Conservation (phyloP, 768 basidiomycete species). For the Xerocomellus amylosporus region DNA sequence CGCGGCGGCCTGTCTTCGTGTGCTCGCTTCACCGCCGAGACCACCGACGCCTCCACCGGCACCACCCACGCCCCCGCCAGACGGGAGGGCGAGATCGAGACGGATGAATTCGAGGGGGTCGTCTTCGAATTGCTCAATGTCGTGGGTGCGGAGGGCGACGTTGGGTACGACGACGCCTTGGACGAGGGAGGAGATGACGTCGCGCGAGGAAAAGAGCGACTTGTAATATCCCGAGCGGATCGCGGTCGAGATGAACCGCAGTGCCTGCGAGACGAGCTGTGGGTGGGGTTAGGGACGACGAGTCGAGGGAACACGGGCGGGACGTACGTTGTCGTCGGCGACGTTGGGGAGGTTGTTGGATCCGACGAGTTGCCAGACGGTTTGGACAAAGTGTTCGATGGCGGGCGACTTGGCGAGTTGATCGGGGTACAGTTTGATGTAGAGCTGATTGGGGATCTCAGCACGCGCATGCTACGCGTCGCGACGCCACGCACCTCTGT, state of each 20-base stretch:
- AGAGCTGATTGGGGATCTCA: conserved; percentile 46
- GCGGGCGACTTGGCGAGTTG: conserved; percentile 62
- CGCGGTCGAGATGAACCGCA: conserved; percentile 88
- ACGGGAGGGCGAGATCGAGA: conserved; percentile 70
- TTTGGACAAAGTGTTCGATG: conserved; percentile 73
- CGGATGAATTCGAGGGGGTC: conserved; percentile 95
- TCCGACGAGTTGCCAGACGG: conserved; percentile 85
- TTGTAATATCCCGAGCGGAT: conserved; percentile 87
- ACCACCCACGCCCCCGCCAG: conserved; percentile 38
- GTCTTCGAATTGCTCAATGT: conserved; percentile 95
- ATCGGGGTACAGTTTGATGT: conserved; percentile 80
- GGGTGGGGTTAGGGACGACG: background rate
- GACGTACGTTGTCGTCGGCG: conserved; percentile 70
- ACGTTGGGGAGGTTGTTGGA: conserved; percentile 65
- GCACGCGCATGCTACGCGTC: background rate
- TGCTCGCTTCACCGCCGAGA: conserved; percentile 65
- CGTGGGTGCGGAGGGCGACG: conserved; percentile 80
- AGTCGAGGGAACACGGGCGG: background rate
- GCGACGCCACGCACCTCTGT: conserved; percentile 57
- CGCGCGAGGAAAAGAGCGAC: conserved; percentile 73
- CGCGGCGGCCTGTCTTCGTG: conserved; percentile 87
- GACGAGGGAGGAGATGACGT: conserved; percentile 78
- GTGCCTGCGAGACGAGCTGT: conserved; percentile 85
- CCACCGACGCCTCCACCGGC: conserved; percentile 37
- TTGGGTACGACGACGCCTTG: conserved; percentile 95